Evolutionary conservation across 2,329 filamentous ascomycete species (phyloP).

Genomic region (Colletotrichum somersetense): DNA sequence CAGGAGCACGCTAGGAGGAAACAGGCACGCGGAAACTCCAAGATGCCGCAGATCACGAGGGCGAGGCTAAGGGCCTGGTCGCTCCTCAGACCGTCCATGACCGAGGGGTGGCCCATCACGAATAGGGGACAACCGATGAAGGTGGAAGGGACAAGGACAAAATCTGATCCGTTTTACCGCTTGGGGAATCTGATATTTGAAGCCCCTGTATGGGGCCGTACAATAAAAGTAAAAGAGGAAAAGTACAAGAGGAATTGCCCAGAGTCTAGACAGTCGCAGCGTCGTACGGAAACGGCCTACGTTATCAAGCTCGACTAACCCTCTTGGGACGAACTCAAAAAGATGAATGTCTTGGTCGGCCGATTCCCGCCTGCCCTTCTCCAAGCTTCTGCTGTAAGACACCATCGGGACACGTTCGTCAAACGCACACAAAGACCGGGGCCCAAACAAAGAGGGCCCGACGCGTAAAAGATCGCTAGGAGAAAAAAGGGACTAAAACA

Average conservation of each 20-base stretch:
- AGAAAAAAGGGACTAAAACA: no score
- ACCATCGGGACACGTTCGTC: neutral
- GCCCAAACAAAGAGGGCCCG: neutral
- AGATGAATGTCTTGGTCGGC: constrained; percentile 7
- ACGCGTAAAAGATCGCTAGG: neutral
- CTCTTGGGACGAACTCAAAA: constrained; percentile 5
- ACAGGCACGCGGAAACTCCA: constrained; percentile 18
- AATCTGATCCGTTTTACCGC: no score
- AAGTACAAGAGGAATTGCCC: neutral
- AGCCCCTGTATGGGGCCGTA: neutral
- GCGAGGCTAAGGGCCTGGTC: constrained; percentile 9
- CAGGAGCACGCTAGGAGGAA: constrained; percentile 13
- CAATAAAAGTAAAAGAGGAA: neutral
- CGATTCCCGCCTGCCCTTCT: neutral
- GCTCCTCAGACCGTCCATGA: neutral
- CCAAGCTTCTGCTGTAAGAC: neutral
- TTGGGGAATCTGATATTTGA: no score
- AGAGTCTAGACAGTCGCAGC: no score
- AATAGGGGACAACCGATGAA: no score
- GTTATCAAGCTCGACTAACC: neutral
- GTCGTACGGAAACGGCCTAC: neutral
- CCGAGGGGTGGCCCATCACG: neutral
- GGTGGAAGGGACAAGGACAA: no score
- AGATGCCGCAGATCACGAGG: constrained; percentile 5
- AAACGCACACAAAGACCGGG: neutral